Percentiles rank a stretch among this genome's conserved stretches.
phyloP scores from a whole-genome alignment of 192 early-diverging fungal genomes.

The Backusella luteola region DNA sequence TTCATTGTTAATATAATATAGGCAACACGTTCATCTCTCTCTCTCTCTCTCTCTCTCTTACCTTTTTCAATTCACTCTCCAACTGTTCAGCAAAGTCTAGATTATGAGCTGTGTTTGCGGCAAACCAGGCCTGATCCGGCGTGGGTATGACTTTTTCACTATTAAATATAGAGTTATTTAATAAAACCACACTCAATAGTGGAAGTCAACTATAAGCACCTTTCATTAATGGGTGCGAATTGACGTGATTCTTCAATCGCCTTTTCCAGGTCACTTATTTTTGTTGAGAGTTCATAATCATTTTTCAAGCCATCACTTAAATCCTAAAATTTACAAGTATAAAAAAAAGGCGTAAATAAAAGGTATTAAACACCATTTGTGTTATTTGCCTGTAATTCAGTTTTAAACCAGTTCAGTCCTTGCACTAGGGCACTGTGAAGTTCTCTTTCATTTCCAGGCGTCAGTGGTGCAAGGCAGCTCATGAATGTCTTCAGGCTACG shows the following conservation, averaged over 20 bases:
- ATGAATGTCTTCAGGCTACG: background rate
- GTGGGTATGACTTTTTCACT: background rate
- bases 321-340: background rate
- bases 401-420: background rate
- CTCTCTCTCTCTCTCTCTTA: background rate
- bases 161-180: background rate
- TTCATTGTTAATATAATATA: too few species aligned
- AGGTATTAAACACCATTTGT: background rate
- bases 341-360: background rate
- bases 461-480: background rate
- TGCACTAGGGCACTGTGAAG: background rate
- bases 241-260: background rate
- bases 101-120: background rate
- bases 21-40: background rate
- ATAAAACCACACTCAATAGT: too few species aligned
- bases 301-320: background rate
- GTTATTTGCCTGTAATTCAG: background rate
- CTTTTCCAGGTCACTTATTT: slow-evolving; percentile 4
- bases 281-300: background rate
- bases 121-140: background rate
- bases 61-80: background rate
- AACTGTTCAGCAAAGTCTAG: background rate
- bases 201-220: background rate
- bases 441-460: background rate
- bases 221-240: background rate